Evolutionary conservation across 2,329 filamentous ascomycete genomes (phyloP), one percentile per base, ranked within the genome.

Genomic region (Exophiala dermatitidis): DNA sequence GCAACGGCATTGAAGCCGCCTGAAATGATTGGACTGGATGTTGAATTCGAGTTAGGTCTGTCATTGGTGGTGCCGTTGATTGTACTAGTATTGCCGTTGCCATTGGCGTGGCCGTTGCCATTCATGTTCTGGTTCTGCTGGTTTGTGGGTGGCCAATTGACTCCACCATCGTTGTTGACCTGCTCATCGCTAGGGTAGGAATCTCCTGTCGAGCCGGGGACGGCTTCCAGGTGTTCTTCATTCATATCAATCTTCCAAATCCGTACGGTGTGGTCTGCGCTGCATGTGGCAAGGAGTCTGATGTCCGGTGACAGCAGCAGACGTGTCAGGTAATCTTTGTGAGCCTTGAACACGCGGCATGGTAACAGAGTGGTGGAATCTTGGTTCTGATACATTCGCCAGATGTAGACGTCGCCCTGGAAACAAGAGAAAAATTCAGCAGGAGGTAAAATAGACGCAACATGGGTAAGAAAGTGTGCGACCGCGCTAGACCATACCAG

Each of bases 401-500:
- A 98, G 63, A 98, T 89, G 68, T 95, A 98, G 59, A 97, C 90
- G 64, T 94, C 94, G 62, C 93, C 93, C 88, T 96, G 63, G 6
- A 36, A 31, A 32, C 46, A 45, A 8, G 12, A 41, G 28, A 28
- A 41, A 28, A 41, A 26, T 3, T 41, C 38, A 41, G 28, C 10
- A 9, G 19, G 19, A n/a, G 36, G 5, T 38, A 8, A 28, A 7
- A 43, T 41, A 41, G 37, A 41, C 10, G 37, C 19, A 47, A 26
- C 37, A 19, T 19, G 19, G 19, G 19, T 19, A 19, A 19, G 19
- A 19, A 19, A 19, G 19, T 19, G 19, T 19, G 19, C 19, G 19
- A 19, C 19, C 19, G 19, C 19, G 9, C 10, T n/a, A 32, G 19
- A n/a, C n/a, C 79, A 57, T 77, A 94, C 89, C 56, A 83, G 80